Evolutionary conservation across 2,329 filamentous ascomycete genomes (phyloP), one percentile per base, ranked within the genome.

Genomic region (Diaporthe nobilis): DNA sequence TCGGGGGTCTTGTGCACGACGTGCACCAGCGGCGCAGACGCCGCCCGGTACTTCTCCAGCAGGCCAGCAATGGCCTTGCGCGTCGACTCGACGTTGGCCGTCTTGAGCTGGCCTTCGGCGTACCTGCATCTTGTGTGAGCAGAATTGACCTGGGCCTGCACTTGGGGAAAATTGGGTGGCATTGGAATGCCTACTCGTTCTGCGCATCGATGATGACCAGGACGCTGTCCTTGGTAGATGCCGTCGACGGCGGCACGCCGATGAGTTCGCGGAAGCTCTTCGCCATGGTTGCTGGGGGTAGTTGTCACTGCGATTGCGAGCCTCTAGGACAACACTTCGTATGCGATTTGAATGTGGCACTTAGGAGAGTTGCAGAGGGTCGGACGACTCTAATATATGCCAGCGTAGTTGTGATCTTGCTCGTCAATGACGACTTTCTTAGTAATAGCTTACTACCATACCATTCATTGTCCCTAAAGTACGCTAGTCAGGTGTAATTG

Each of bases 131-230:
- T 3, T 17, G 22, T 39, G 58, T 63, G 42, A 49, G 39, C 15
- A 12, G 28, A 20, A 2, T 25, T 51, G 53, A 22, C 25, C 37
- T 34, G 28, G 22, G 15, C 13, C n/a, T 65, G 9, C 37, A 12
- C 22, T 44, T 67, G 61, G 13, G n/a, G 22, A 5, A 7, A 3
- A 6, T 22, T 37, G 31, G 31, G 20, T 7, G 17, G 4, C 31
- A 5, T 17, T 17, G 28, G n/a, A 15, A 6, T 1, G 22, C 72
- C 25, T 34, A 94, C 83, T 94, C 92, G 80, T 93, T 93, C 80
- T 94, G 92, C 1, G 92, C 92, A 81, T 94, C 92, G 80, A 94
- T 91, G 82, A 94, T 93, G 79, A 94, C 83, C 60, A 94, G 87
- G 2, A 89, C 88, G 77, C 88, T 91, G 83, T 94, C 91, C 58